Base-by-base conservation (phyloP, 495 filamentous ascomycete genomes). In the Chaetomium fimeti region DNA sequence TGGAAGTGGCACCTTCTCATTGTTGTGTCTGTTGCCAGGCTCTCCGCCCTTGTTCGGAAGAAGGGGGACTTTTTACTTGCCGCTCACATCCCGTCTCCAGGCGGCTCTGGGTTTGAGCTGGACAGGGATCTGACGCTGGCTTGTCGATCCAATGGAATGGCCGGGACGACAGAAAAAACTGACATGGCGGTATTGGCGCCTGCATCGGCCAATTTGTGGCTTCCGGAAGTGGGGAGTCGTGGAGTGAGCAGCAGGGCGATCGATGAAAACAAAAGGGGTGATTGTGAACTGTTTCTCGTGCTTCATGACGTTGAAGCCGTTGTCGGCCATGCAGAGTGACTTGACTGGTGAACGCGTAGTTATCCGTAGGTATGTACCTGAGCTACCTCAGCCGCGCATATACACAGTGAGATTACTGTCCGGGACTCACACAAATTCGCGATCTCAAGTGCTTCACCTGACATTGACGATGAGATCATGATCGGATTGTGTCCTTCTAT, bases 51-150 rank as follows among this genome's bases (percentile, higher is more conserved):
- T 49, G 47, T 36, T 59, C 42, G 36, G 47, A 42, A 42, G 16
- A 25, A 20, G 49, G 56, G 32, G 64, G 45, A 45, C 32, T 56
- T 20, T 15, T 62, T 45, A 49, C 28, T n/a, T 61, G 61, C 60
- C 62, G 63, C 57, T 45, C 60, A 63, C 62, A 66, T 64, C 22
- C 25, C 29, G 27, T 54, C 38, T 53, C 32, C 43, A 66, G 42
- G 71, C 67, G 70, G 72, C 71, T 71, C 69, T 61, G 61, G 47
- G 68, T 69, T 73, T 73, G 66, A 68, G 72, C 71, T 75, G 69
- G 69, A 73, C 72, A 73, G 68, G 72, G 72, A 65, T 69, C 55
- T 13, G 58, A 42, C 20, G 43, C 51, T 48, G 36, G 38, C 42
- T 24, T 28, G 57, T 49, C 60, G 57, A 60, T 68, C 72, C 72